Percentiles rank a stretch among this genome's conserved stretches.
phyloP scores from a whole-genome alignment of 78 protist species.

The Dictyostelium firmibasis region DNA sequence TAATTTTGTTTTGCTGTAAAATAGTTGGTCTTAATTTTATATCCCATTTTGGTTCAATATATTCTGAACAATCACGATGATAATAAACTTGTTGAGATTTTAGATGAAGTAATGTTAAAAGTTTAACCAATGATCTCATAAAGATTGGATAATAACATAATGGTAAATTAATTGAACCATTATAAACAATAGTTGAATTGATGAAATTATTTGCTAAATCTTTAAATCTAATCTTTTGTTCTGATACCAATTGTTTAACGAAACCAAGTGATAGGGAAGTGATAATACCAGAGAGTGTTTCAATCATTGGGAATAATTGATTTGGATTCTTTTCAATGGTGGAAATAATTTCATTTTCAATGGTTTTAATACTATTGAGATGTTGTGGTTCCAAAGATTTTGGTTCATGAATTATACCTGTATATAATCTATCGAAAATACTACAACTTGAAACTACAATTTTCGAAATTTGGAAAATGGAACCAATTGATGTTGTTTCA shows the following conservation, averaged over 20 bases:
- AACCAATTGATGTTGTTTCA: background rate
- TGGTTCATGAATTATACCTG: constrained; percentile 9
- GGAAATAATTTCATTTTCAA: background rate
- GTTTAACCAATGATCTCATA: constrained; percentile 15
- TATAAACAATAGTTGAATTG: background rate
- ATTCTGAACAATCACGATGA: background rate
- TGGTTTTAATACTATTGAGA: background rate
- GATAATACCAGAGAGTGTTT: background rate
- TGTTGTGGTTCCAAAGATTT: background rate
- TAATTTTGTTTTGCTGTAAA: background rate
- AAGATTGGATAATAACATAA: constrained; percentile 8
- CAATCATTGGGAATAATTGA: background rate
- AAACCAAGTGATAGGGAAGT: background rate
- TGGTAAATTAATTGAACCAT: background rate
- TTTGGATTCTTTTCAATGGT: background rate
- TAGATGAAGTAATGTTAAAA: background rate
- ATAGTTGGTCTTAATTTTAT: background rate
- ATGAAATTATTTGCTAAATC: background rate
- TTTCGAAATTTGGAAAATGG: background rate
- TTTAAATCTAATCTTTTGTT: constrained; percentile 16
- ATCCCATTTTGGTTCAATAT: constrained; percentile 19
- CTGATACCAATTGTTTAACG: constrained; percentile 2
- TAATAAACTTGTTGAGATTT: background rate
- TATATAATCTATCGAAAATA: background rate
- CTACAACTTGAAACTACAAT: background rate